Evolutionary conservation across 129 eudicot species (phyloP).

Genomic region (Chrysanthemum makinoi): DNA sequence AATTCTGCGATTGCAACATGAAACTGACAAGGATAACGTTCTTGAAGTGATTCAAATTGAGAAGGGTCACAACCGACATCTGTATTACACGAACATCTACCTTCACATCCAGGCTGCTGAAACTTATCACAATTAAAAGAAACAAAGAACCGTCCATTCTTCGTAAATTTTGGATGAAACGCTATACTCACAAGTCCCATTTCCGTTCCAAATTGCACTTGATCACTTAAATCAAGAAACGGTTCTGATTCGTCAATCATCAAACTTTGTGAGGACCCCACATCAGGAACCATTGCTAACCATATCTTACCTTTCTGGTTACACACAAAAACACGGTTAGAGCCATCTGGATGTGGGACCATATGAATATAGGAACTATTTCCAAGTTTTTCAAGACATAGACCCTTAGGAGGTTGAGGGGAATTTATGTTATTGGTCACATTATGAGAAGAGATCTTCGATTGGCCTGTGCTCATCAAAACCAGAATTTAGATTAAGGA

Average conservation of each 20-base stretch:
- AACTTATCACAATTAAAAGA: constrained; percentile 50
- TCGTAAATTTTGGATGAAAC: constrained; percentile 44
- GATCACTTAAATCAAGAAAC: constrained; percentile 39
- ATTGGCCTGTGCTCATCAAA: constrained; percentile 24
- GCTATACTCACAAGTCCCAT: constrained; percentile 50
- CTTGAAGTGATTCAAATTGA: constrained; percentile 23
- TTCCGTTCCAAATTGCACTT: constrained; percentile 36
- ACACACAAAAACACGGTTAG: constrained; percentile 37
- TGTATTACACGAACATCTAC: constrained; percentile 53
- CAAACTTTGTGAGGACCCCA: constrained; percentile 27
- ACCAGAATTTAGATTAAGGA: constrained; percentile 6
- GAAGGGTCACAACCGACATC: constrained; percentile 54
- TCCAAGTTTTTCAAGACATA: constrained; percentile 36
- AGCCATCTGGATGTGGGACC: constrained; percentile 46
- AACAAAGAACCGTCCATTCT: constrained; percentile 48
- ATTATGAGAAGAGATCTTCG: constrained; percentile 13
- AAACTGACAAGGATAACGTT: constrained; percentile 39
- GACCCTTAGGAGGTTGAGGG: constrained; percentile 29
- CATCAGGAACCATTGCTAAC: constrained; percentile 39
- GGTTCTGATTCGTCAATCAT: constrained; percentile 28
- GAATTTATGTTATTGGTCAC: constrained; percentile 5
- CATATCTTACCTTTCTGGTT: constrained; percentile 46
- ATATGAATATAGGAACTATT: constrained; percentile 32
- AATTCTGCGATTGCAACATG: constrained; percentile 48
- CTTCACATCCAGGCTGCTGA: constrained; percentile 44